Percentiles rank a stretch among this genome's conserved stretches.
These are phyloP conservation scores for Rhexocercosporidium sp. DNA, from an alignment of 2,329 filamentous ascomycete genomes.

Conservation along the genomic window DNA sequence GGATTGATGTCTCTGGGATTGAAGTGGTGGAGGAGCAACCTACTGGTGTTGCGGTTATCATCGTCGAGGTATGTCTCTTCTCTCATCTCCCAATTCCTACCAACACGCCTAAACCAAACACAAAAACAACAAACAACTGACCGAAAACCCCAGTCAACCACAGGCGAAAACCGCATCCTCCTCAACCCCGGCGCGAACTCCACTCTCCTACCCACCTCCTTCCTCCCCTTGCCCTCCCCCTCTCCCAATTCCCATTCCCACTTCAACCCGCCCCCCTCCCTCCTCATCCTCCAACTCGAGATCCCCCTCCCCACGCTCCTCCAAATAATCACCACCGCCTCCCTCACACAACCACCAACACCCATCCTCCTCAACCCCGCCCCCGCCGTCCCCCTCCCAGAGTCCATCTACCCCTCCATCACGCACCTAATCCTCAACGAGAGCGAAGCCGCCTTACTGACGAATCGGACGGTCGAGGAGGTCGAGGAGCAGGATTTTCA, in stretches of 20 bases:
- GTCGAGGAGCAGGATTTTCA: conserved; percentile 53
- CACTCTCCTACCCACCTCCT: conserved; percentile 48
- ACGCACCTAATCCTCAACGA: conserved; percentile 89
- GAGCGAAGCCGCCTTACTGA: conserved; percentile 80
- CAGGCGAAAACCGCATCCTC: conserved; percentile 79
- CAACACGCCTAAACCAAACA: neutral
- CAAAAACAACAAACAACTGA: neutral
- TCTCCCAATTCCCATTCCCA: too few relatives aligned
- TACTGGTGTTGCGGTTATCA: conserved; percentile 76
- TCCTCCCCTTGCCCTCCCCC: conserved; percentile 44
- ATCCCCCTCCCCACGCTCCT: conserved; percentile 71
- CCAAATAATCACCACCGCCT: conserved; percentile 54
- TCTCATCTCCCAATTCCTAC: neutral
- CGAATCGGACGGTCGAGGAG: conserved; percentile 50
- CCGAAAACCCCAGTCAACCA: conserved; percentile 34
- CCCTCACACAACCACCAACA: neutral
- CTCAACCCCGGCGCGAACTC: conserved; percentile 74
- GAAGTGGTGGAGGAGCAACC: conserved; percentile 50
- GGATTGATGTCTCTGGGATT: conserved; percentile 65
- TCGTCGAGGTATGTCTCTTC: conserved; percentile 68
- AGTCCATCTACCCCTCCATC: conserved; percentile 67
- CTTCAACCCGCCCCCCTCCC: conserved; percentile 55
- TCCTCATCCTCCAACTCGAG: conserved; percentile 80
- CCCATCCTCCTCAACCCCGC: conserved; percentile 81
- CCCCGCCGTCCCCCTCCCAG: conserved; percentile 72